Base-by-base conservation (phyloP, 2,329 filamentous ascomycete species). In the Cryphonectria nitschkei region DNA sequence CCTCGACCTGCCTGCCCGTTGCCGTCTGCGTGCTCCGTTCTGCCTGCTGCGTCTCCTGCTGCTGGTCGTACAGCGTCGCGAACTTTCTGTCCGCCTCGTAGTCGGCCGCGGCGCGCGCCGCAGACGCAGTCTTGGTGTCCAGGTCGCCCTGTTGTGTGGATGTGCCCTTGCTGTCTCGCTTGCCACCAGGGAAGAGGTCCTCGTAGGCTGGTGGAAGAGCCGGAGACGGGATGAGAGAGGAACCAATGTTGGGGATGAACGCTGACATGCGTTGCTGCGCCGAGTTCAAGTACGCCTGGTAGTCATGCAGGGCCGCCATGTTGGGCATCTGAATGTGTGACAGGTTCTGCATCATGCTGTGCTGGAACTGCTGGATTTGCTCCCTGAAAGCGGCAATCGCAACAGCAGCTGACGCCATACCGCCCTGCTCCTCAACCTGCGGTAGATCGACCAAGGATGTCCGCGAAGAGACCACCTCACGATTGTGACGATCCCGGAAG, bases 331-430 rank as follows among this genome's bases (percentile, higher is more conserved):
- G 84, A 43, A 90, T 80, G 67, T 89, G 88, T 22, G 89, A 84
- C 43, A 91, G 80, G 71, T 91, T 91, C 65, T 91, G 90, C 75
- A 93, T 84, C 83, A 93, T 86, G 62, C 86, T 89, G 77, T 93
- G 90, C 77, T 94, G 93, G 76, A 95, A 86, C 71, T 94, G 90
- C 70, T 95, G 90, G 29, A 95, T 81, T 70, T 95, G 92, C 68
- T 94, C 92, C 76, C 91, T 89, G 81, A 93, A 87, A 19, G 91
- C 92, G 65, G 89, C 85, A 76, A 93, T 87, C 63, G 91, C 87
- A 5, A 89, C 85, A 4, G 87, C 84, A 2, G 90, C 88, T 1
- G 89, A 88, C 26, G 85, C 84, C 54, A 85, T 81, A 1, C 78
- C 78, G 22, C 77, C 78, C 13, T 81, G 79, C 29, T 75, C 76